Conservation (phyloP, 345 rosid genomes). For the Adansonia digitata region DNA sequence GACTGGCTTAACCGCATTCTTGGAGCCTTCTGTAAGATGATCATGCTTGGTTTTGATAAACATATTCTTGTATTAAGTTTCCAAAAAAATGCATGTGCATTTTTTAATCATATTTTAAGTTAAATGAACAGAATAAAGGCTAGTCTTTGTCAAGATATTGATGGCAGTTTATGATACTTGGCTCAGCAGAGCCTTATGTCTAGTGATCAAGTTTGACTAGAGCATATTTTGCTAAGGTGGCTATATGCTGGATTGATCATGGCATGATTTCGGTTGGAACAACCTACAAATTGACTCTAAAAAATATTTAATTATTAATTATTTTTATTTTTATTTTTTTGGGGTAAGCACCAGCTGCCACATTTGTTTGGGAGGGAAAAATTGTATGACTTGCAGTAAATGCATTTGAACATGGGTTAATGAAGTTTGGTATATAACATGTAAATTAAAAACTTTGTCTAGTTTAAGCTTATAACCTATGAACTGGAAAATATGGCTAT, state of each 20-base stretch:
- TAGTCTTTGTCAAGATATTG: not conserved
- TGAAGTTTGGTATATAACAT: not conserved
- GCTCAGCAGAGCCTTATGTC: not conserved
- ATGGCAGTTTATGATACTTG: not conserved
- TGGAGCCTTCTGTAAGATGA: slow-evolving; percentile 93
- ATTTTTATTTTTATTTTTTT: not conserved
- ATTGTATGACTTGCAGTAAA: not conserved
- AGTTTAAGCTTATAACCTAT: not conserved
- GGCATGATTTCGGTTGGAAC: not conserved
- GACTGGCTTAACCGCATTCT: slow-evolving; percentile 90
- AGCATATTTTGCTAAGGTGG: not conserved
- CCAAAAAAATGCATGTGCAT: not conserved
- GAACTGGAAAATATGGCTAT: not conserved
- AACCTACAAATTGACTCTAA: not conserved
- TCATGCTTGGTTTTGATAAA: slow-evolving; percentile 12
- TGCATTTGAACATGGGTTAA: not conserved
- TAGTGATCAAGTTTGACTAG: not conserved
- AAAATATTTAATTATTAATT: not conserved
- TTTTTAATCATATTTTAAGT: not conserved
- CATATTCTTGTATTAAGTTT: slow-evolving; percentile 1
- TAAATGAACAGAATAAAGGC: not conserved
- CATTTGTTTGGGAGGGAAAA: not conserved
- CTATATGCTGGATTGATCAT: not conserved
- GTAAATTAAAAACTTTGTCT: not conserved
- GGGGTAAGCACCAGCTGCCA: not conserved